Evolutionary conservation across 2,329 filamentous ascomycete species (phyloP), one percentile per base, ranked within the genome.

Genomic region (Sporothrix schenckii): DNA sequence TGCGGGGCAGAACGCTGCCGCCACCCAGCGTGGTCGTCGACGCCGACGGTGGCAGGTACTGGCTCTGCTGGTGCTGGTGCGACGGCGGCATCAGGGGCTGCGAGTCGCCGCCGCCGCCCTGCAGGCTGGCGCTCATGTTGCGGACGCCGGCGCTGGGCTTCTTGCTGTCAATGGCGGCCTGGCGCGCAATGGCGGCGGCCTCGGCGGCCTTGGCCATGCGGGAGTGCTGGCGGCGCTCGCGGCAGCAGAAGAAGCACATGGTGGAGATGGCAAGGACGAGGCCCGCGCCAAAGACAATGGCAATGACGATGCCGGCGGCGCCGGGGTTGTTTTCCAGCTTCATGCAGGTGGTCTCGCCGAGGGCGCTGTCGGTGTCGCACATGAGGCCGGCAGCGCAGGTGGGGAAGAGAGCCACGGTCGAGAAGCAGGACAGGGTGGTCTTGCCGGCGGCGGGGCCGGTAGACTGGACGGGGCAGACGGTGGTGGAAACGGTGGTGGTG

Each of bases 171-270:
- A 75, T 73, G 50, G 71, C 73, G 66, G 82, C 80, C 75, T 83
- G 82, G 77, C 83, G 83, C 65, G 82, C 83, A 52, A 79, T 75
- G 34, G 81, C 81, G n/a, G 81, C 81, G 58, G 83, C 83, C 78
- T 87, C 85, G 71, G 81, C 81, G 73, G 82, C 81, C 71, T 81
- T 82, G 69, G 77, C 78, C 47, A 81, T 77, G 61, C 80, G 78
- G 76, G 80, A 81, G 75, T 85, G 80, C 74, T 80, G 74, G 76
- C 77, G 78, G 74, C 82, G 80, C 74, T 88, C 85, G 72, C 80
- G 79, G 80, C 82, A 84, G 82, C 84, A 87, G 73, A 83, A 79
- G 80, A 83, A 83, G 75, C 82, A 81, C 70, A 88, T 77, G 72
- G 78, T 74, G 63, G 75, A 77, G 72, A 83, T 72, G 73, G 80